A percentile compares a stretch with the other conserved stretches of the same genome.
These are phyloP conservation scores for Kernera saxatilis DNA, from an alignment of 345 rosid species.

Conservation along the genomic window DNA sequence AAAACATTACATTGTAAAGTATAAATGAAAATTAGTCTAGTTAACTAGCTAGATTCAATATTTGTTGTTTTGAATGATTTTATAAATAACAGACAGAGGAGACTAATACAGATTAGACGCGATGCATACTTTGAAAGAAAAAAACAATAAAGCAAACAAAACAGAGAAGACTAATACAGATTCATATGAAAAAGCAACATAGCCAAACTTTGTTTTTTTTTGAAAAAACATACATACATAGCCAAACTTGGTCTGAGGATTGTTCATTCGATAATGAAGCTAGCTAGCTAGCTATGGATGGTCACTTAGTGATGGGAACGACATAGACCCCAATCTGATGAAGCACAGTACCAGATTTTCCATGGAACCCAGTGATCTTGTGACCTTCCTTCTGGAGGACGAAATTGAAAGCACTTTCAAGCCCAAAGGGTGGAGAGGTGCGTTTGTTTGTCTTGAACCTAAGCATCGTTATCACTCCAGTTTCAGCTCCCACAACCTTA, in stretches of 20 bases:
- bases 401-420: neutral
- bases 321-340: constrained; percentile 13
- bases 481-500: neutral
- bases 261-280: neutral
- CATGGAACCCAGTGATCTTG: constrained; percentile 15
- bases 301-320: neutral
- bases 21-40: no score
- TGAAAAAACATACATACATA: no score
- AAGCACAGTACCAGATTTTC: neutral
- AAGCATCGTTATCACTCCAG: constrained; percentile 4
- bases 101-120: no score
- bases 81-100: no score
- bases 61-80: no score
- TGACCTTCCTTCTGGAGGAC: neutral
- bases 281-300: neutral
- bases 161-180: no score
- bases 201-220: no score
- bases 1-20: no score
- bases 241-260: neutral
- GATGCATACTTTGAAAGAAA: no score
- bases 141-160: no score
- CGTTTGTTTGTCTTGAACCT: constrained; percentile 6
- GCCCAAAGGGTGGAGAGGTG: neutral
- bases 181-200: no score
- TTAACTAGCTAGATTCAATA: no score